A percentile compares a stretch with the other conserved stretches of the same genome.
phyloP scores from a whole-genome alignment of 2,329 filamentous ascomycete genomes.

The Botryotinia convoluta region DNA sequence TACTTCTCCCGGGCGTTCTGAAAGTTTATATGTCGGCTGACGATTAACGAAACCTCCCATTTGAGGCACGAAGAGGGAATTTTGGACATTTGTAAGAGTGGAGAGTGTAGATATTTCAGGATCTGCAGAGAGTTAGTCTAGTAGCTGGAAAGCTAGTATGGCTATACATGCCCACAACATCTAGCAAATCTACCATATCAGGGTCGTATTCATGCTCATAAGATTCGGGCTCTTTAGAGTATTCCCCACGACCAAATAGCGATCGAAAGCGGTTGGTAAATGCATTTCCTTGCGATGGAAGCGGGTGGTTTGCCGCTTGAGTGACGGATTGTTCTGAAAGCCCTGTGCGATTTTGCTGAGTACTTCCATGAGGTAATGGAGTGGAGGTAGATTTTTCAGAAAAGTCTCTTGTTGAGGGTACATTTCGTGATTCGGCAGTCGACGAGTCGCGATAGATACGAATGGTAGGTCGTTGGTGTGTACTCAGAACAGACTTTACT shows the following conservation, averaged over 20 bases:
- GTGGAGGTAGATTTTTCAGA: slow-evolving; percentile 19
- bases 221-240: slow-evolving; percentile 19
- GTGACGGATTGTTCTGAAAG: neutral
- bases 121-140: slow-evolving; percentile 50
- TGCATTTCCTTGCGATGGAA: slow-evolving; percentile 19
- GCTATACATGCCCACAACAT: slow-evolving; percentile 58
- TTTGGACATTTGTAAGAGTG: slow-evolving; percentile 84
- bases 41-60: slow-evolving; percentile 72
- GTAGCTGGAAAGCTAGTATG: neutral
- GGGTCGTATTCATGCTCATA: slow-evolving; percentile 52
- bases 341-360: neutral
- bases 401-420: neutral
- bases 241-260: slow-evolving; percentile 22
- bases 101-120: slow-evolving; percentile 80
- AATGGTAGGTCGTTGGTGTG: slow-evolving; percentile 30
- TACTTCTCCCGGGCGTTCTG: slow-evolving; percentile 23
- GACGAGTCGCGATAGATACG: slow-evolving; percentile 29
- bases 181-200: slow-evolving; percentile 64
- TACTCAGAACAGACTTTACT: slow-evolving; percentile 29
- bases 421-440: slow-evolving; percentile 14
- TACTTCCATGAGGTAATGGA: neutral
- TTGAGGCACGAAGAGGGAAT: slow-evolving; percentile 80
- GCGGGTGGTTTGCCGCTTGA: neutral
- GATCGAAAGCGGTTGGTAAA: slow-evolving; percentile 26
- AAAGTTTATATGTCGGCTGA: slow-evolving; percentile 40